Base-by-base conservation (phyloP, 2,329 filamentous ascomycete genomes). In the Trichophyton simii region DNA sequence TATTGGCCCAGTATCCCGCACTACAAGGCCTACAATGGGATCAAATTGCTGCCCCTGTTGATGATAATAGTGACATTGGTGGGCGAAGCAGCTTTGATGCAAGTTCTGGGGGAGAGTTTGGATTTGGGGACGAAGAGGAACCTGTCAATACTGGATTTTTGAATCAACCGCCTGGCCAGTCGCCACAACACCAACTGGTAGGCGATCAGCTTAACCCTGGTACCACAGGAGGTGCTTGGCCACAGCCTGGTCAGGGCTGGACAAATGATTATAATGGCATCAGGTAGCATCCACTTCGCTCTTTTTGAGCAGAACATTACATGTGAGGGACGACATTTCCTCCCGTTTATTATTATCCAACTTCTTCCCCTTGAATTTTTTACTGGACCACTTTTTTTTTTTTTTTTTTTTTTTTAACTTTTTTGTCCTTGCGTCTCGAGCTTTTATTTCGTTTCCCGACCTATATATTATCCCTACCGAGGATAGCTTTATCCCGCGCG, bases 1-100 rank as follows among this genome's bases (percentile, higher is more conserved):
- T 99, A 58, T 78, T 97, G 44, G 88, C 88, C 18, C 94, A 97
- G 70, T 97, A 96, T 73, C 94, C 94, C 11, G 91, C 90, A 3
- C 78, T 99, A n/a, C 91, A 91, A 25, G 87, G 86, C 60, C 82
- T 97, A 71, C 91, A 92, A 70, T 97, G 92, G 91, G 82, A 95
- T 71, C 82, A 86, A 48, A 82, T 87, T n/a, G 79, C 79, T 3
- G 76, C 80, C 5, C 84, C 84, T 18, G 80, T 86, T 62, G 80
- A 81, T 54, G 77, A 80, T 38, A 74, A 77, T 2, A 78, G 77
- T 59, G 78, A 80, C 59, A 87, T 91, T 46, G 87, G 89, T 58
- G 88, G 64, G 0, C 57, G 62, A 25, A 83, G 83, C 36, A 83
- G 73, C 60, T 77, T 75, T 58, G 75, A 77, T 63, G 75, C 75